phyloP scores from a whole-genome alignment of 352 stramenopile genomes.

The Globisporangium irregulare region DNA sequence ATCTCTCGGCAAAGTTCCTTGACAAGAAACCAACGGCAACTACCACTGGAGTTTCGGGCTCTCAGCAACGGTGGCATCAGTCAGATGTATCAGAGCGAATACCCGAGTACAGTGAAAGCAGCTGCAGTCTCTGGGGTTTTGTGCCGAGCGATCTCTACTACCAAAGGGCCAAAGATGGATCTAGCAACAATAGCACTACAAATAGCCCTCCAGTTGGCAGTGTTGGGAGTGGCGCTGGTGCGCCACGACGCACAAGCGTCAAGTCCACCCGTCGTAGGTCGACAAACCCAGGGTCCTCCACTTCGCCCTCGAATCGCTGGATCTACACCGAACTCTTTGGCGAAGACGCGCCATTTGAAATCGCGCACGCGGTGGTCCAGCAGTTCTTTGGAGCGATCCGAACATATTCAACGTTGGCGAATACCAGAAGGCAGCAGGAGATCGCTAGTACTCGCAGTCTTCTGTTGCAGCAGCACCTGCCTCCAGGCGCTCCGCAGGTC shows the following conservation, averaged over 20 bases:
- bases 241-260: conserved; percentile 17
- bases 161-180: conserved; percentile 4
- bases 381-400: conserved; percentile 31
- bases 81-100: neutral
- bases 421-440: neutral
- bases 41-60: neutral
- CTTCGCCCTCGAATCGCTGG: conserved; percentile 20
- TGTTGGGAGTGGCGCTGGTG: neutral
- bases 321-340: conserved; percentile 52
- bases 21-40: conserved; percentile 3
- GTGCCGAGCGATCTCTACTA: conserved; percentile 27
- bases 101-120: neutral
- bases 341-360: conserved; percentile 22
- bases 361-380: conserved; percentile 19
- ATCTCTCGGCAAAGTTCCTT: conserved; percentile 5
- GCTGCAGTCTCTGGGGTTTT: conserved; percentile 25
- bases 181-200: neutral
- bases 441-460: neutral
- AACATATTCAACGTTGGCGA: conserved; percentile 6
- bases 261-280: conserved; percentile 20
- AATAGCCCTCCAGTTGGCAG: neutral
- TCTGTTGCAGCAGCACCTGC: conserved; percentile 15
- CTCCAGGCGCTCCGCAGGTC: conserved; percentile 14
- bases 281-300: no score
- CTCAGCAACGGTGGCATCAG: neutral